A percentile compares a stretch with the other conserved stretches of the same genome.
These are phyloP conservation scores for Sarocladiaceae sp. DNA, from an alignment of 2,329 filamentous ascomycete genomes.

Conservation along the genomic window DNA sequence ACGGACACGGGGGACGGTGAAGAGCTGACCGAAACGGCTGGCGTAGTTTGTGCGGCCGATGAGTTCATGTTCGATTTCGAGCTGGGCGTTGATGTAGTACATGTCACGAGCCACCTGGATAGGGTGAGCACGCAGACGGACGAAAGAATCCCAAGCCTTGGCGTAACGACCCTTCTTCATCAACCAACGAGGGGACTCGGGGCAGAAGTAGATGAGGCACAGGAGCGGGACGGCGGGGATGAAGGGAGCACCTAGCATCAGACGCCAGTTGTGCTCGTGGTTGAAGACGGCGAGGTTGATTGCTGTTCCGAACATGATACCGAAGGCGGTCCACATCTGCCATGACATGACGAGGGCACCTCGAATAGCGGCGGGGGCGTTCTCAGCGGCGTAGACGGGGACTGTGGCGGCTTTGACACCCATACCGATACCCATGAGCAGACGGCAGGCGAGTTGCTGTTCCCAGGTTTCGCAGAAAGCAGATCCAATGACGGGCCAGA, in stretches of 20 bases:
- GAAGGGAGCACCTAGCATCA: conserved; percentile 57
- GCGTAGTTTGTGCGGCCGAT: conserved; percentile 35
- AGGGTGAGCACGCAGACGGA: conserved; percentile 44
- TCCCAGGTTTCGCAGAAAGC: conserved; percentile 64
- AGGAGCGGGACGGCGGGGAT: conserved; percentile 51
- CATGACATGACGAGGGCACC: conserved; percentile 80
- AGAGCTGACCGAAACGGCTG: conserved; percentile 54
- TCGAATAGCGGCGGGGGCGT: conserved; percentile 61
- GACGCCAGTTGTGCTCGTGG: conserved; percentile 29
- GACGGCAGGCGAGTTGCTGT: conserved; percentile 61
- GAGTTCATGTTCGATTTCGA: conserved; percentile 35
- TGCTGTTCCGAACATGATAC: conserved; percentile 34
- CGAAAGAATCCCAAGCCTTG: conserved; percentile 55
- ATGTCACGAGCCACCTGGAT: conserved; percentile 57
- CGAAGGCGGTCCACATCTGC: conserved; percentile 63
- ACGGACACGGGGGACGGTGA: conserved; percentile 64
- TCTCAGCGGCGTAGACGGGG: conserved; percentile 73
- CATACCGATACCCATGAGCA: conserved; percentile 66
- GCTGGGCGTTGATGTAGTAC: conserved; percentile 47
- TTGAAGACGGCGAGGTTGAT: conserved; percentile 29
- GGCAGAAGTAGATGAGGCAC: conserved; percentile 54
- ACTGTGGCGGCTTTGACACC: conserved; percentile 62
- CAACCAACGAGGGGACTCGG: conserved; percentile 60
- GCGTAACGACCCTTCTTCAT: conserved; percentile 60
- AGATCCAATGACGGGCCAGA: conserved; percentile 59